Conservation (phyloP, 1,284 basidiomycete species). For the Heterobasidion occidentale region DNA sequence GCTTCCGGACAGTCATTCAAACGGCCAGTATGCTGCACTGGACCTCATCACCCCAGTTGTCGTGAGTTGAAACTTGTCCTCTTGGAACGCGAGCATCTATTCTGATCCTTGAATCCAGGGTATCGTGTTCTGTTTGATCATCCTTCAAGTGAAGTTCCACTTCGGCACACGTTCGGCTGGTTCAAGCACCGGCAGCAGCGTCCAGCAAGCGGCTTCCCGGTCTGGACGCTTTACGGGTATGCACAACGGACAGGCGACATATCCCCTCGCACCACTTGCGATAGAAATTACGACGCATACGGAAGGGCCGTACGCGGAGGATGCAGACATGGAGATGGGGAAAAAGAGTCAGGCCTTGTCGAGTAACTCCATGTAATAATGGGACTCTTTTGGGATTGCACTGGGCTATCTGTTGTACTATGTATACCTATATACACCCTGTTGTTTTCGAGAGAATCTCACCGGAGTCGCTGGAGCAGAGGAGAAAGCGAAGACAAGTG, state of each 20-base stretch:
- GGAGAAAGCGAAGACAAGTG: no score
- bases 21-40: neutral
- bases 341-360: neutral
- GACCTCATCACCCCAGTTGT: neutral
- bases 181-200: neutral
- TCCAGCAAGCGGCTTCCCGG: neutral
- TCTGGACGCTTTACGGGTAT: neutral
- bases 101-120: neutral
- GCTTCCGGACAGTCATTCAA: neutral
- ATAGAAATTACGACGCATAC: neutral
- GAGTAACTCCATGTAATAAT: neutral
- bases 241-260: neutral
- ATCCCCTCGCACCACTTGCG: neutral
- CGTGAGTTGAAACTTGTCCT: neutral
- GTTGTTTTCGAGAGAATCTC: no score
- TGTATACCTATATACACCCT: neutral
- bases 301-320: neutral
- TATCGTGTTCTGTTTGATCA: neutral
- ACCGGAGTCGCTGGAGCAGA: no score
- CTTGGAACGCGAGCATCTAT: neutral
- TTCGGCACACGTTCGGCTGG: neutral
- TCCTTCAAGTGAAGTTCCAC: neutral
- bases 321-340: neutral
- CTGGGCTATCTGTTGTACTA: neutral
- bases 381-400: no score